Conservation (phyloP, 257 asterid genomes). For the Nicotiana undulata region DNA sequence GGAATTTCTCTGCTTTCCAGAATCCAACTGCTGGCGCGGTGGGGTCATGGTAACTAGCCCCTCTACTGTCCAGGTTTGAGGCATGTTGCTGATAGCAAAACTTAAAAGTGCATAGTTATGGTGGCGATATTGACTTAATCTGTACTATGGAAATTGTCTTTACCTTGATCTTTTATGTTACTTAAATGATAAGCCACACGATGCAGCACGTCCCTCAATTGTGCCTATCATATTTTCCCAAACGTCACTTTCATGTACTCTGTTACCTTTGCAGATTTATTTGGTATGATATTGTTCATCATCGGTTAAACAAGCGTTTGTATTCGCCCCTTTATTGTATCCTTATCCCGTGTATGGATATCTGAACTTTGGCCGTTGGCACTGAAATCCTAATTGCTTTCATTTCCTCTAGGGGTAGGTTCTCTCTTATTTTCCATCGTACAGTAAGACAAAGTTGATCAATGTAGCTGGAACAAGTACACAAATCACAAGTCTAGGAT, state of each 20-base stretch:
- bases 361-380: no score
- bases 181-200: background rate
- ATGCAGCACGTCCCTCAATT: background rate
- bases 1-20: conserved; percentile 73
- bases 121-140: background rate
- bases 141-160: background rate
- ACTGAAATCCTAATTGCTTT: no score
- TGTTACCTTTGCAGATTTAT: background rate
- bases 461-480: no score
- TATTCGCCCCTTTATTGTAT: background rate
- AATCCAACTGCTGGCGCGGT: conserved; percentile 85
- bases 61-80: background rate
- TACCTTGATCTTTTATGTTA: conserved; percentile 14
- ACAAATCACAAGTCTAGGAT: no score
- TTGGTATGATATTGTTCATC: background rate
- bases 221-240: background rate
- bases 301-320: background rate
- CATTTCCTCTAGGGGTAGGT: no score
- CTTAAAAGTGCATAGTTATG: background rate
- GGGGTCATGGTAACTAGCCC: conserved; percentile 75
- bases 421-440: no score
- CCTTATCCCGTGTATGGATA: no score
- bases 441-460: no score
- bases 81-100: background rate
- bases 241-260: background rate